Evolutionary conservation across 2,329 filamentous ascomycete species (phyloP).

Genomic region (Podosphaera xanthii): DNA sequence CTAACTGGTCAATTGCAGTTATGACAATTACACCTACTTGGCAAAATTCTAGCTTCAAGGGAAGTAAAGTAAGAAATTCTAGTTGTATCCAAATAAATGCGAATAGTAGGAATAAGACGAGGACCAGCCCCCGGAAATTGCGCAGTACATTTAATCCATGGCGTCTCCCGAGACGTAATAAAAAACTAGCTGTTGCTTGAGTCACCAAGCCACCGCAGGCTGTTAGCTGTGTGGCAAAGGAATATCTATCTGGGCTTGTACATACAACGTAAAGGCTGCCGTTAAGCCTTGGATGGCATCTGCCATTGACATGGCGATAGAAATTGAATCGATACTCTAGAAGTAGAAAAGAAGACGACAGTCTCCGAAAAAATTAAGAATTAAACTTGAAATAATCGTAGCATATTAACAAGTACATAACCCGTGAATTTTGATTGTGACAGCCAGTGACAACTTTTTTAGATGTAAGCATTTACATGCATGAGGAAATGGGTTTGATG

Average conservation of each 20-base stretch:
- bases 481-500: no score
- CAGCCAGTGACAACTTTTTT: no score
- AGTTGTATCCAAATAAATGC: conserved; percentile 15
- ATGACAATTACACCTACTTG: conserved; percentile 13
- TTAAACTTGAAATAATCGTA: no score
- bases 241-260: conserved; percentile 1
- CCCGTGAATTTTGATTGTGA: no score
- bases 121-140: conserved; percentile 19
- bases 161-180: conserved; percentile 13
- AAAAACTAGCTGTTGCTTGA: conserved; percentile 13
- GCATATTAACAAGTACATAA: no score
- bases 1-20: conserved; percentile 15
- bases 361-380: no score
- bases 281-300: conserved; percentile 14
- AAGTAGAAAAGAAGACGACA: no score
- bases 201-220: conserved; percentile 15
- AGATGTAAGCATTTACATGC: no score
- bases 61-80: conserved; percentile 14
- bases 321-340: no score
- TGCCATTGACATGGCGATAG: conserved; percentile 12
- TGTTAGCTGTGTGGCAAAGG: conserved; percentile 5
- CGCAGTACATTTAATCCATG: conserved; percentile 14
- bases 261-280: conserved; percentile 17
- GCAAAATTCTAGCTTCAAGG: conserved; percentile 8
- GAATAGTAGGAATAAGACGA: conserved; percentile 17